These are phyloP conservation scores for Leccinum uliginosum DNA, from an alignment of 768 basidiomycete genomes.

Conservation along the genomic window DNA sequence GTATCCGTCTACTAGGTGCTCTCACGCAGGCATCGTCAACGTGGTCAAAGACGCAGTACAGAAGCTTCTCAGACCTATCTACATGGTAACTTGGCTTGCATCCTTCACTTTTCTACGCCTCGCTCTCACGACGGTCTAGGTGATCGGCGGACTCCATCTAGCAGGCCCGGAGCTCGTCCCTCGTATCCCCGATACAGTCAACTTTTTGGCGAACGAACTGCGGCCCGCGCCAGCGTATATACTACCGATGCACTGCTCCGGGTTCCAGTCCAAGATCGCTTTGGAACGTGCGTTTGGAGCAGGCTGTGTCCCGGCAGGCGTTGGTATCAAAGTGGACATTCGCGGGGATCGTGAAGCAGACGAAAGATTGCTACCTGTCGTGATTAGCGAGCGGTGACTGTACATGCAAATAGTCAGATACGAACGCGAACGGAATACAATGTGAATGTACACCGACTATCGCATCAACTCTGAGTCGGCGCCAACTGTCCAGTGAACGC, in stretches of 20 bases:
- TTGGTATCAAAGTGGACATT: conserved; percentile 62
- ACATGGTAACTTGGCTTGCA: conserved; percentile 53
- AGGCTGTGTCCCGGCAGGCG: conserved; percentile 73
- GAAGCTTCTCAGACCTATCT: conserved; percentile 61
- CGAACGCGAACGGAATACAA: background rate
- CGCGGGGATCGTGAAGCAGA: conserved; percentile 45
- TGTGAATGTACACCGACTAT: conserved; percentile 1
- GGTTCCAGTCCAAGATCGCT: conserved; percentile 71
- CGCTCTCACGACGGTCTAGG: conserved; percentile 34
- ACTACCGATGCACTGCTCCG: conserved; percentile 83
- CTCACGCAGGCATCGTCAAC: conserved; percentile 84
- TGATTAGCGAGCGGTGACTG: conserved; percentile 3
- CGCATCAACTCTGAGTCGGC: background rate
- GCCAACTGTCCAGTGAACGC: conserved; percentile 11
- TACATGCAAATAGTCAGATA: conserved; percentile 4
- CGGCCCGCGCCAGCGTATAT: conserved; percentile 63
- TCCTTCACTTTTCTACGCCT: background rate
- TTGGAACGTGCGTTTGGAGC: conserved; percentile 67
- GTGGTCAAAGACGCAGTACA: conserved; percentile 68
- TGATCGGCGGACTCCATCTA: conserved; percentile 83
- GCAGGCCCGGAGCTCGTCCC: conserved; percentile 60
- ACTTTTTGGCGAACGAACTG: conserved; percentile 61
- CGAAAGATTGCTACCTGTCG: conserved; percentile 19
- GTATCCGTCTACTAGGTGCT: conserved; percentile 42
- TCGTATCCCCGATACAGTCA: conserved; percentile 65